These are phyloP conservation scores for Arthroderma uncinatum DNA, from an alignment of 2,329 filamentous ascomycete species.

Conservation along the genomic window DNA sequence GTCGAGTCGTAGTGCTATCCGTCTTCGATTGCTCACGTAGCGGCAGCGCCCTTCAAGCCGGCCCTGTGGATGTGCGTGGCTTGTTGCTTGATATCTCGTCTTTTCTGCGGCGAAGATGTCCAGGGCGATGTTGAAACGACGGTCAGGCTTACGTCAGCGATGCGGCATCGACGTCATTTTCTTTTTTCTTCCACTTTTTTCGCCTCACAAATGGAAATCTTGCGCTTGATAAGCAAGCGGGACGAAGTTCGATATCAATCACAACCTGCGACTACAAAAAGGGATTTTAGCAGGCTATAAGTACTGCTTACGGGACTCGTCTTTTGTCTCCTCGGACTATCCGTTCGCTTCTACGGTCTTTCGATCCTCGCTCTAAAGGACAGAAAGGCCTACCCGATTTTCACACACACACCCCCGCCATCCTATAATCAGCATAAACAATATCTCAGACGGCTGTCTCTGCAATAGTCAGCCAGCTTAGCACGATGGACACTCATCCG, in stretches of 20 bases:
- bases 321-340: no score
- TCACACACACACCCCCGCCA: not conserved
- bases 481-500: conserved; percentile 52
- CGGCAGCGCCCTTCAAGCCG: not conserved
- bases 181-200: not conserved
- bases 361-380: not conserved
- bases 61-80: no score
- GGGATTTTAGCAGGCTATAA: not conserved
- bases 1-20: not conserved
- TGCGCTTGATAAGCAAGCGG: not conserved
- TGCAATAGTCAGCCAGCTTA: not conserved
- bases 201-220: not conserved
- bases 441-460: not conserved
- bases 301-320: no score
- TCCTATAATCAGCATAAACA: not conserved
- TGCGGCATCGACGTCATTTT: not conserved
- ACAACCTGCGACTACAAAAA: not conserved
- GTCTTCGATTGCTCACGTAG: not conserved
- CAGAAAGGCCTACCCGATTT: no score
- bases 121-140: not conserved
- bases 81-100: not conserved
- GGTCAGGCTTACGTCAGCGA: not conserved
- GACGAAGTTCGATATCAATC: not conserved
- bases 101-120: no score
- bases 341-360: not conserved